Percentiles rank a stretch among this genome's conserved stretches.
phyloP scores from a whole-genome alignment of 148 eudicot species.

The Amaranthus hypochondriacus region DNA sequence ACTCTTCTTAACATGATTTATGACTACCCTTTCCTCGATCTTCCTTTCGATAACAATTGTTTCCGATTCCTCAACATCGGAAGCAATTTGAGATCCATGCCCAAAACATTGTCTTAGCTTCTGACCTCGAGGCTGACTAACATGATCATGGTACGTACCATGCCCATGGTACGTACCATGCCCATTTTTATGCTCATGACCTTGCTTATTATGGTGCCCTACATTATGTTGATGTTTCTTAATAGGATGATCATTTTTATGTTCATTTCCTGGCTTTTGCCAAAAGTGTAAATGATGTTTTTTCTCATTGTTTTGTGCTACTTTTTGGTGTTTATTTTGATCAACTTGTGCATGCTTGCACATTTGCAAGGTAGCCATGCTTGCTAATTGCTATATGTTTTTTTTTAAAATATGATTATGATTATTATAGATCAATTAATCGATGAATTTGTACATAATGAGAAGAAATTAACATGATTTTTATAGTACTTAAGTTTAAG shows the following conservation, averaged over 20 bases:
- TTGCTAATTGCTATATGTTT: neutral
- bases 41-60: constrained; percentile 28
- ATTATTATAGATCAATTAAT: neutral
- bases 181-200: neutral
- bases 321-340: constrained; percentile 11
- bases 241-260: neutral
- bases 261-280: constrained; percentile 20
- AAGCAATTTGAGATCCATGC: constrained; percentile 9
- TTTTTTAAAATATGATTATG: neutral
- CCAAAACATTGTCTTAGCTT: constrained; percentile 22
- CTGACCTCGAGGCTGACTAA: constrained; percentile 1
- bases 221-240: neutral
- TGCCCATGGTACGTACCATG: neutral
- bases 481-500: constrained; percentile 13
- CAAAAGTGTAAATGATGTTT: constrained; percentile 20
- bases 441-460: neutral
- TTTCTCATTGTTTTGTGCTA: constrained; percentile 10
- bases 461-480: constrained; percentile 12
- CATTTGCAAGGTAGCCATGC: constrained; percentile 19
- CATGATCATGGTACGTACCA: neutral
- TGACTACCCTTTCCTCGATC: constrained; percentile 21
- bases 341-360: constrained; percentile 20
- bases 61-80: constrained; percentile 8
- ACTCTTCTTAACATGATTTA: constrained; percentile 26
- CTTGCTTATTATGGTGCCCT: neutral